Evolutionary conservation across 768 basidiomycete species (phyloP).

Genomic region (Russula abietina): DNA sequence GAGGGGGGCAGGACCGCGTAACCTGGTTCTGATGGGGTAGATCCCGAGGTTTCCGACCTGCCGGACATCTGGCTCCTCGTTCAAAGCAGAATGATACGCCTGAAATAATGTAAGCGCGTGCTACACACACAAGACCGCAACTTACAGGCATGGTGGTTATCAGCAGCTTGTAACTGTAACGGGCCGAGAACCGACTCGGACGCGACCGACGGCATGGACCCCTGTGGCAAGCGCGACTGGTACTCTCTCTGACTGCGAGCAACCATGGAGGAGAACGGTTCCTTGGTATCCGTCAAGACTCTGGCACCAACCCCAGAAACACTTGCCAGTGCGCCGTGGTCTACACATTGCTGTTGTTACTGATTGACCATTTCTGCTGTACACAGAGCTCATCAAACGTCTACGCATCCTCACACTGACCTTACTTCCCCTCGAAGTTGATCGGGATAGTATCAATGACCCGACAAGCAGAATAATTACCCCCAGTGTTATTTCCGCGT

Average conservation of each 20-base stretch:
- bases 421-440: constrained; percentile 78
- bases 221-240: not conserved
- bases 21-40: constrained; percentile 84
- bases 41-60: constrained; percentile 87
- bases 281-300: constrained; percentile 41
- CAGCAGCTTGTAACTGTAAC: not conserved
- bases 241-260: constrained; percentile 1
- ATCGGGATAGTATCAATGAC: constrained; percentile 55
- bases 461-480: constrained; percentile 83
- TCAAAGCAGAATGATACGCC: constrained; percentile 96
- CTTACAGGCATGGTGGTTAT: constrained; percentile 27
- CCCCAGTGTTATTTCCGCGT: constrained; percentile 70
- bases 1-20: constrained; percentile 84
- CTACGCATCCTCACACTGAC: constrained; percentile 67
- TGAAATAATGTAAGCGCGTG: constrained; percentile 30
- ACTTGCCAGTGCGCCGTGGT: constrained; percentile 55
- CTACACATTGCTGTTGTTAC: not conserved
- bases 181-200: not conserved
- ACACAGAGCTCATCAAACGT: constrained; percentile 71
- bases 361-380: not conserved
- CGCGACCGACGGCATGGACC: not conserved
- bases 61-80: constrained; percentile 74
- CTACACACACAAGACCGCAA: not conserved
- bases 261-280: constrained; percentile 37
- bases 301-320: constrained; percentile 62